Evolutionary conservation across 805 yeast genomes (phyloP), one percentile per base, ranked within the genome.

Genomic region (Wickerhamomyces ciferrii): DNA sequence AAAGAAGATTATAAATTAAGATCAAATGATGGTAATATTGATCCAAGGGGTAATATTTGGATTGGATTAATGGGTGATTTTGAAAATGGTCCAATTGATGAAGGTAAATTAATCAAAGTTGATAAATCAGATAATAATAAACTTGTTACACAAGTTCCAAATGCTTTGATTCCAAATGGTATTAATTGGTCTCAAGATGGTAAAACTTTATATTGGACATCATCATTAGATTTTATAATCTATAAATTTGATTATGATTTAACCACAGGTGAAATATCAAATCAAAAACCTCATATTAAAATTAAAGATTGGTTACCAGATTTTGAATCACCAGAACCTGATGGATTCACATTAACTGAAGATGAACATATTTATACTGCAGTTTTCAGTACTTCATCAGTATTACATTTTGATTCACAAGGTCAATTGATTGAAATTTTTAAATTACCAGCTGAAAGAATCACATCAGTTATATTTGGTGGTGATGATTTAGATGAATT

Each of bases 11-110:
- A 42, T 20, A 66, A 63, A 40, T 62, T 76, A 61, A 71, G 90
- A 56, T 84, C 94, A 38, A 90, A 90, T 58, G 97, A 90, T 60
- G 96, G 97, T 0, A 76, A 79, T 41, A 76, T 89, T 37, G 90
- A 87, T 49, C 84, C 87, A 4, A 68, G 78, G 57, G 96, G 96
- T 1, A 74, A 83, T 50, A 75, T 89, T 43, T 84, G 87, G 77
- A 79, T 87, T 43, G 96, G 97, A 1, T 72, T 91, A 19, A 90
- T 90, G 96, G 72, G 72, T 20, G 80, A 79, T 48, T 79, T 78
- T 53, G 71, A 68, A 15, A 58, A 63, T 23, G 64, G 64, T 18
- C 61, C 62, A 17, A 52, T 53, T 32, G 48, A 46, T 1, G 77
- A 76, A 45, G 97, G 96, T 1, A 71, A 70, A 42, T 57, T 83